Percentiles rank a stretch among this genome's conserved stretches.
Conservation (phyloP, 1,139 yeast species). For the Protomyces lactucae-debilis region DNA sequence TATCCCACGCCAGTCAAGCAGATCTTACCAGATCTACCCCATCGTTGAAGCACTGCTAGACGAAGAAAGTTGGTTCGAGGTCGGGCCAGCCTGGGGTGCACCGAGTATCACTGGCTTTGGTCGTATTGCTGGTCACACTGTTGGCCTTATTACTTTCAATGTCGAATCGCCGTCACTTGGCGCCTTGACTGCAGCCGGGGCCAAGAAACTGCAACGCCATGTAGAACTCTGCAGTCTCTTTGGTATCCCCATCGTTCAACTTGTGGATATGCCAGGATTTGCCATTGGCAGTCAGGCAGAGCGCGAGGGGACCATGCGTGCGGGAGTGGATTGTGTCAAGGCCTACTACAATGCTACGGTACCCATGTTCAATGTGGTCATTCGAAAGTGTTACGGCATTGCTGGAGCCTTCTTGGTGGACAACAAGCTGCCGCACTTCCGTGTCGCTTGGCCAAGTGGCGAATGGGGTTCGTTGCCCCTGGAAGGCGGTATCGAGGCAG, state of each 20-base stretch:
- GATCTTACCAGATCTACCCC: slow-evolving; percentile 21
- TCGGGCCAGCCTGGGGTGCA: slow-evolving; percentile 21
- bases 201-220: slow-evolving; percentile 17
- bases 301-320: slow-evolving; percentile 24
- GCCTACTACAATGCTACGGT: slow-evolving; percentile 19
- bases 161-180: slow-evolving; percentile 22
- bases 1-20: slow-evolving; percentile 5
- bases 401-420: slow-evolving; percentile 22
- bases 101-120: slow-evolving; percentile 22
- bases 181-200: slow-evolving; percentile 22
- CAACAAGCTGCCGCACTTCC: slow-evolving; percentile 21
- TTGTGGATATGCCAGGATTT: slow-evolving; percentile 25
- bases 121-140: slow-evolving; percentile 9
- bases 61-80: slow-evolving; percentile 9
- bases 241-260: slow-evolving; percentile 19
- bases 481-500: slow-evolving; percentile 27
- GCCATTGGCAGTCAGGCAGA: slow-evolving; percentile 22
- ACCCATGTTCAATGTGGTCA: slow-evolving; percentile 20
- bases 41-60: slow-evolving; percentile 15
- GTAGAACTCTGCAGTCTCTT: slow-evolving; percentile 7
- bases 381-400: slow-evolving; percentile 22
- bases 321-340: slow-evolving; percentile 20
- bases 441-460: slow-evolving; percentile 24
- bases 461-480: slow-evolving; percentile 22
- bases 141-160: slow-evolving; percentile 11